Base-by-base conservation (phyloP, 805 yeast genomes). In the Cephaloascus fragrans region DNA sequence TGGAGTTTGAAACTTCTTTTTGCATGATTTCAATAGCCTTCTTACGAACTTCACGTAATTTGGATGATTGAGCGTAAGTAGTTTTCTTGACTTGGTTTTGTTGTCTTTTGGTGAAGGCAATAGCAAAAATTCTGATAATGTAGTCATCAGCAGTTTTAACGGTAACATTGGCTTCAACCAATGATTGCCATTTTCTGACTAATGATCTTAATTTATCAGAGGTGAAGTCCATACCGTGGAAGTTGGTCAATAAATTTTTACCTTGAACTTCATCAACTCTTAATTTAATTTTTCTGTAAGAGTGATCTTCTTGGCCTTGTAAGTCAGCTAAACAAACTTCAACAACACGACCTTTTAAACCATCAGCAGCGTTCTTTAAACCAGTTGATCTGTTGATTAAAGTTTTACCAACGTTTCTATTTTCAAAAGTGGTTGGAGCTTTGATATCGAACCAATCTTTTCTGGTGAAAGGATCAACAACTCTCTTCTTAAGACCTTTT, bases 221-320 rank as follows among this genome's bases (percentile, higher is more conserved):
- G 63, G 97, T 89, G 83, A 90, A 89, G 77, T 88, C 95, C 72
- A 90, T 72, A 63, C 97, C 97, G 80, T 89, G 97, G 94, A 89
- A 90, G 94, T 90, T 90, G 78, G 97, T 89, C 69, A 89, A 79
- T 64, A 89, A 79, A 83, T 89, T 88, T 77, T 87, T 86, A 75
- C 97, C 97, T 77, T 90, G 96, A 57, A 89, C 96, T 76, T 90
- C 97, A 63, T 89, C 97, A 59, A 90, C 95, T 77, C 97, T 88
- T 73, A 90, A 85, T 74, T 83, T 86, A 66, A 90, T 75, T 77
- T 90, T 88, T 81, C 95, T 90, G 86, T 82, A 83, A 51, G 97
- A 81, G 80, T 89, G 95, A 76, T 90, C 97, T 78, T 90, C 97
- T 62, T 94, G 86, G 63, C 95, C 95, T 77, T 90, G 97, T 64